phyloP scores from a whole-genome alignment of 345 rosid genomes.

The Populus pruinosa region DNA sequence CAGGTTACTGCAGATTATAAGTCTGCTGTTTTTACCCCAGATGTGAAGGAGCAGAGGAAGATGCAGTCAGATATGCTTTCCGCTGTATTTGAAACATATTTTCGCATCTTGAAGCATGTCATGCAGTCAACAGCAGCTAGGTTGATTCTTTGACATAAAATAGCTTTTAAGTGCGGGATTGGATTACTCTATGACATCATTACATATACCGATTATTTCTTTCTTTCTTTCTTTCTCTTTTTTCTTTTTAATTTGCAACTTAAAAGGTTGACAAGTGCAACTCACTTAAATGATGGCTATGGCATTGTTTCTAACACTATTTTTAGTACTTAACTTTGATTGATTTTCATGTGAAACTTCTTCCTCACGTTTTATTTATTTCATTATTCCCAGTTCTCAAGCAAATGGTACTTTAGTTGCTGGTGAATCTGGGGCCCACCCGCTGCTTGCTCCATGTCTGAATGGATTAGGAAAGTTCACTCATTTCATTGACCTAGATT shows the following conservation, averaged over 20 bases:
- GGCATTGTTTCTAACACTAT: neutral
- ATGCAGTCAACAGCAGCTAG: conserved; percentile 49
- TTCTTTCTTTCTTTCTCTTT: too few species aligned
- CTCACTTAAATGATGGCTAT: too few species aligned
- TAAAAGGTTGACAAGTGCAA: too few species aligned
- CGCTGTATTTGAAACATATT: conserved; percentile 84
- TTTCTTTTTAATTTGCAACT: too few species aligned
- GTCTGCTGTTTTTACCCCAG: conserved; percentile 57
- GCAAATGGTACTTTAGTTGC: conserved; percentile 30
- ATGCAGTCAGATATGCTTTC: conserved; percentile 82
- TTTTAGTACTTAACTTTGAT: neutral
- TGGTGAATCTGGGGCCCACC: conserved; percentile 45
- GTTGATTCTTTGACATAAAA: conserved; percentile 26
- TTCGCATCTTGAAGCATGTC: conserved; percentile 80
- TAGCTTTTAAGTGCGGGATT: conserved; percentile 5
- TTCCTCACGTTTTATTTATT: neutral
- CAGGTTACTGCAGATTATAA: conserved; percentile 89
- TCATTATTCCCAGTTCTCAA: conserved; percentile 42
- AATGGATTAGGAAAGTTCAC: conserved; percentile 84
- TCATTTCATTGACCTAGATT: conserved; percentile 78
- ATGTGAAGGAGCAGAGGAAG: conserved; percentile 55
- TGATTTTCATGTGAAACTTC: neutral
- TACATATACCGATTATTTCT: neutral
- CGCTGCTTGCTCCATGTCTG: conserved; percentile 78
- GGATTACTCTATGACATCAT: neutral